Evolutionary conservation across 2,329 filamentous ascomycete species (phyloP).

Genomic region (Aspergillus fumigatiaffinis): DNA sequence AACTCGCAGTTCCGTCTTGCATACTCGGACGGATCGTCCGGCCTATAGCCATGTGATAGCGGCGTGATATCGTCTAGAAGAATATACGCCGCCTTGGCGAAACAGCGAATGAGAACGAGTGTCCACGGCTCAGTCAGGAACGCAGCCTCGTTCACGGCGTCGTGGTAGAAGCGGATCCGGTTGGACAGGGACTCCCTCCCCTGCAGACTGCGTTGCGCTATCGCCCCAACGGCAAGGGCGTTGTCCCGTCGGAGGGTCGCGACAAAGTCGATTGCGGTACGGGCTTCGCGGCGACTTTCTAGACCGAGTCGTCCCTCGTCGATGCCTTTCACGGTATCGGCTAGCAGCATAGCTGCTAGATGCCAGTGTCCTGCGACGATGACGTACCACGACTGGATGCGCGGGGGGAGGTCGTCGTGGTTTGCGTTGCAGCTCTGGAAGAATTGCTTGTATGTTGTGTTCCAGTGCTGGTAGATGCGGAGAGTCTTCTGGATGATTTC

Average conservation of each 20-base stretch:
- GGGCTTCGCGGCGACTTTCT: constrained; percentile 19
- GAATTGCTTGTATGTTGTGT: constrained; percentile 49
- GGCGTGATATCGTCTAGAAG: constrained; percentile 30
- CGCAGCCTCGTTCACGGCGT: constrained; percentile 52
- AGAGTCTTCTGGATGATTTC: constrained; percentile 47
- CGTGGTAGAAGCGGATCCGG: constrained; percentile 42
- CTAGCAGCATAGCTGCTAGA: constrained; percentile 52
- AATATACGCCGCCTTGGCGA: constrained; percentile 46
- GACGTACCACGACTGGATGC: constrained; percentile 59
- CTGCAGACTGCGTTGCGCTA: constrained; percentile 47
- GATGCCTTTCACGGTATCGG: constrained; percentile 51
- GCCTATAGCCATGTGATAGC: background rate
- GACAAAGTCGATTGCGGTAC: constrained; percentile 32
- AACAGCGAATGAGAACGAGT: constrained; percentile 51
- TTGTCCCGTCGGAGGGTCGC: constrained; percentile 42
- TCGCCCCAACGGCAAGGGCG: constrained; percentile 45
- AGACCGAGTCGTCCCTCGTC: constrained; percentile 29
- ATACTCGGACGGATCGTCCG: constrained; percentile 1
- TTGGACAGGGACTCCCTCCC: constrained; percentile 12
- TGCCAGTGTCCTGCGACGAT: constrained; percentile 58
- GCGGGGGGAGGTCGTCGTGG: constrained; percentile 49
- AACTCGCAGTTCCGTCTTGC: constrained; percentile 36
- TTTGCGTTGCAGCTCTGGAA: constrained; percentile 50
- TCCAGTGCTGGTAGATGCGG: constrained; percentile 55
- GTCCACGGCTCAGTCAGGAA: constrained; percentile 61